Base-by-base conservation (phyloP, 306 rosid genomes). In the Cicer yamashitae region DNA sequence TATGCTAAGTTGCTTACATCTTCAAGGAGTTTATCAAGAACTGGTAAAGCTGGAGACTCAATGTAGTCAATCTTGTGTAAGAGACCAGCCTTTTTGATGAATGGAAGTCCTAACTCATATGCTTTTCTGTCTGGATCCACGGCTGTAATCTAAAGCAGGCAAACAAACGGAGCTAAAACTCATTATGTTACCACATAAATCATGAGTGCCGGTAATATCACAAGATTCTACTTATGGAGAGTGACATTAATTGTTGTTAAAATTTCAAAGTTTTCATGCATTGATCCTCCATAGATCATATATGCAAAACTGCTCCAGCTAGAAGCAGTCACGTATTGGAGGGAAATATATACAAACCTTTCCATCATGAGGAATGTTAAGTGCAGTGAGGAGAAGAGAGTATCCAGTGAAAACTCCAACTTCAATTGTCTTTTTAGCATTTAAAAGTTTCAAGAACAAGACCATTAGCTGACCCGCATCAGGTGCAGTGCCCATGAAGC, bases 361-460 rank as follows among this genome's bases (percentile, higher is more conserved):
- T 78, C 93, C 96, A 67, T 87, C 86, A 13, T 67, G 13, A 6
- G 91, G 91, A 57, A 84, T 82, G 57, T 76, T 45, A 69, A 88
- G 91, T 66, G 91, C 93, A 0, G 96, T 88, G 73, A 86, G 89
- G 73, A 88, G 96, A 80, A 87, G 90, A 67, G 93, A 86, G 76
- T 90, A 88, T 63, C 93, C 91, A 1, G 89, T 88, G 38, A 81
- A 90, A 39, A 86, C 93, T 58, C 91, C 96, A 7, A 88, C 71
- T 75, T 86, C 88, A 67, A 88, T 88, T 0, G 91, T 88, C 57
- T 41, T 81, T 63, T 81, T 77, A 17, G 88, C 85, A 73, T 68
- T 81, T n/a, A 73, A 1, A 1, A 84, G 50, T 70, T 84, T 66
- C 74, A 81, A 62, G 38, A 84, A 44, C 50, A 81, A 1, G 8